Evolutionary conservation across 179 eudicot species (phyloP).

Genomic region (Amaranthus tricolor): DNA sequence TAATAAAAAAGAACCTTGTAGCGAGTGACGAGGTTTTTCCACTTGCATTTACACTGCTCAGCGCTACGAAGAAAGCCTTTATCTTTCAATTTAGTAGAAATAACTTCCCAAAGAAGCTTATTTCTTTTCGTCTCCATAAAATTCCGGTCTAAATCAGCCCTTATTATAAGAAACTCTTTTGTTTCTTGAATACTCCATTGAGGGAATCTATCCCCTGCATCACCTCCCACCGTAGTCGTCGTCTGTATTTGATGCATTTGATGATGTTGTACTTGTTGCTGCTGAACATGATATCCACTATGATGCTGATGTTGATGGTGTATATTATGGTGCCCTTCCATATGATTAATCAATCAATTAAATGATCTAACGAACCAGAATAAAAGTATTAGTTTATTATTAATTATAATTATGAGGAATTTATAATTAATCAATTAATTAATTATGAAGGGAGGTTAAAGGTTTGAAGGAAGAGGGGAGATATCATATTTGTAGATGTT

Average conservation of each 20-base stretch:
- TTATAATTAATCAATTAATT: background rate
- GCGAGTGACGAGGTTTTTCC: conserved; percentile 93
- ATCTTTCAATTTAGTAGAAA: conserved; percentile 62
- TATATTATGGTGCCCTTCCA: conserved; percentile 29
- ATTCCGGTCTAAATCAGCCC: conserved; percentile 67
- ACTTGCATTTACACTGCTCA: conserved; percentile 95
- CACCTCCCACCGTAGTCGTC: conserved; percentile 24
- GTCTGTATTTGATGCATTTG: conserved; percentile 11
- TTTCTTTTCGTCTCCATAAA: conserved; percentile 91
- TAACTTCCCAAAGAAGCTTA: conserved; percentile 79
- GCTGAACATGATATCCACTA: background rate
- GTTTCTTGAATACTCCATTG: conserved; percentile 93
- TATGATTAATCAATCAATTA: background rate
- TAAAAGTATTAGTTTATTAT: too few relatives aligned
- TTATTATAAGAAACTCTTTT: conserved; percentile 57
- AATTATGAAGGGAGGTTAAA: background rate
- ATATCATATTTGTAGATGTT: too few relatives aligned
- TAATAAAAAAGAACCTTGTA: conserved; percentile 51
- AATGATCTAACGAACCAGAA: too few relatives aligned
- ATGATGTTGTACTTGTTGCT: background rate
- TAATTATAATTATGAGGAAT: background rate
- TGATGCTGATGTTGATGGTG: conserved; percentile 21
- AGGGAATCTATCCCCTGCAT: conserved; percentile 67
- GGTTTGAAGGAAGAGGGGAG: background rate
- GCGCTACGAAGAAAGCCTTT: conserved; percentile 75